Evolutionary conservation across 108 stramenopile genomes (phyloP), one percentile per base, ranked within the genome.

Genomic region (Skeletonema grethae): DNA sequence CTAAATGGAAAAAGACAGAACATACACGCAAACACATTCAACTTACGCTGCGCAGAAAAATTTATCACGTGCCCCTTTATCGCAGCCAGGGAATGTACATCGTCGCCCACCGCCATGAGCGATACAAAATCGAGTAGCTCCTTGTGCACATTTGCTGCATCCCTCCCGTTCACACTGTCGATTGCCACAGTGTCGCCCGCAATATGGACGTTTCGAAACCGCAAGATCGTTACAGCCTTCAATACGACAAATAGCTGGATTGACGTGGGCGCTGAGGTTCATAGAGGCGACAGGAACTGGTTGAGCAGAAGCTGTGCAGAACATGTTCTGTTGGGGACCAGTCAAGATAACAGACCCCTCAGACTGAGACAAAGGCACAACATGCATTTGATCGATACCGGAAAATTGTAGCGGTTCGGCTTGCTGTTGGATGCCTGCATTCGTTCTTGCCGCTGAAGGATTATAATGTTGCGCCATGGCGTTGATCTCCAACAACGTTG

Each of bases 21-120:
- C 4, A 55, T 0, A 22, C 6, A 65, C 10, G 9, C 41, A 20
- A 28, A 5, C 32, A 56, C 67, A 46, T 24, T 30, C 29, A 12
- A 80, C 75, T 77, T 58, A 80, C 48, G 94, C 92, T 13, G 94
- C 94, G 64, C 94, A 93, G 69, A 90, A 93, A 73, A 83, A 93
- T 65, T 91, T 92, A 77, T 96, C 95, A 22, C 95, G 75, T 4
- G 97, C 95, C 45, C 97, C 96, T 78, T 96, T 91, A 65, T 93
- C 93, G 75, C 97, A 98, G 28, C 96, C 96, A 0, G 89, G 89
- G 66, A 83, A 88, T 16, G 93, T 95, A 69, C 98, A 99, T 61
- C 98, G 77, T 48, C 96, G 89, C 12, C 98, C 98, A 35, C 98
- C 98, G 11, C 98, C 98, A 77, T 99, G 98, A 11, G 96, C 97